Evolutionary conservation across 768 basidiomycete genomes (phyloP).

Genomic region (Mrakia frigida): DNA sequence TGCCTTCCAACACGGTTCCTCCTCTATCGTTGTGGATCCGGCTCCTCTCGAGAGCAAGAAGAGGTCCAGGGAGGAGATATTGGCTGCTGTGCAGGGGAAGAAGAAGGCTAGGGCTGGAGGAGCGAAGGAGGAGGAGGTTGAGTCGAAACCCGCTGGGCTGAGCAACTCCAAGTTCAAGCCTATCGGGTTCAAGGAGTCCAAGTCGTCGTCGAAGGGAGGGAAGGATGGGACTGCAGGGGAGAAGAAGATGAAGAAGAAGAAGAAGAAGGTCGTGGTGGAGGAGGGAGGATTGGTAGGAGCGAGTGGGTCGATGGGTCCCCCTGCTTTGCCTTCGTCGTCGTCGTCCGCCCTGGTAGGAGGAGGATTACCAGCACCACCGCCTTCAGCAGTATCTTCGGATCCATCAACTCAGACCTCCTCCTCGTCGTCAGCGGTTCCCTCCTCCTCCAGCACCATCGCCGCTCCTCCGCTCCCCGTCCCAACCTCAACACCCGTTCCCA

Average conservation of each 20-base stretch:
- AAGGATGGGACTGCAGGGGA: not conserved
- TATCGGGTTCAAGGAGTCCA: constrained; percentile 55
- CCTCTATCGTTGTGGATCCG: constrained; percentile 14
- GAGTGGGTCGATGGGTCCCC: not conserved
- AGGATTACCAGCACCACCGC: not conserved
- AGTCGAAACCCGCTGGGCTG: constrained; percentile 36
- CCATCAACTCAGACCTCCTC: not conserved
- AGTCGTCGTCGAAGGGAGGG: constrained; percentile 13
- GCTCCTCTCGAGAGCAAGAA: constrained; percentile 48
- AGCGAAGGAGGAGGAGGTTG: constrained; percentile 28
- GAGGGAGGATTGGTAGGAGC: not conserved
- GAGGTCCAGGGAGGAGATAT: constrained; percentile 70
- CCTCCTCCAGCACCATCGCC: not conserved
- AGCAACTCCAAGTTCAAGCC: constrained; percentile 48
- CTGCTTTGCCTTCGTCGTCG: not conserved
- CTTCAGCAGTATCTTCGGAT: not conserved
- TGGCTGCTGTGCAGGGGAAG: constrained; percentile 62
- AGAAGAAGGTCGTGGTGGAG: constrained; percentile 13
- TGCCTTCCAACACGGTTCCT: constrained; percentile 51
- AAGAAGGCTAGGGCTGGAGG: constrained; percentile 48
- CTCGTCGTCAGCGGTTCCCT: not conserved
- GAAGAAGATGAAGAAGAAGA: constrained; percentile 33
- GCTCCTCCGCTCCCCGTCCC: constrained; percentile 6
- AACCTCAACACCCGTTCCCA: constrained; percentile 2
- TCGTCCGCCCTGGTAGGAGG: not conserved